These are phyloP conservation scores for Fusarium palustre DNA, from an alignment of 2,329 filamentous ascomycete species.

Conservation along the genomic window DNA sequence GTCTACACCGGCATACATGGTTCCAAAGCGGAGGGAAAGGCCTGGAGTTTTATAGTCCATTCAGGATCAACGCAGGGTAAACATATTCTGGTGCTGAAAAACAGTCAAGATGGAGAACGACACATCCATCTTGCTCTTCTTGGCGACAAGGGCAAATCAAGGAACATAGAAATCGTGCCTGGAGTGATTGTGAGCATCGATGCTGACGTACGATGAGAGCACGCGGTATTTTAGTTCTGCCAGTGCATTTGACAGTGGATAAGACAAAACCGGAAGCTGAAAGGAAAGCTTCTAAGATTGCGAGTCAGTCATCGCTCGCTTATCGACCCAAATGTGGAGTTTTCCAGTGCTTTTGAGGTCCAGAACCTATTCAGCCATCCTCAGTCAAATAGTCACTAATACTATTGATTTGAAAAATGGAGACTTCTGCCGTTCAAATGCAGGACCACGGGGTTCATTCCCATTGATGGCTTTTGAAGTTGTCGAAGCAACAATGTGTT, in stretches of 20 bases:
- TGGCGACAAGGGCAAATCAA: not conserved
- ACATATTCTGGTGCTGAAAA: not conserved
- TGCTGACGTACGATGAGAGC: too few relatives aligned
- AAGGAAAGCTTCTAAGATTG: not conserved
- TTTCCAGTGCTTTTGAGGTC: not conserved
- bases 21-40: accelerated
- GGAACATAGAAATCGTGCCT: conserved; percentile 14
- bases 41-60: conserved; percentile 26
- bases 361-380: not conserved
- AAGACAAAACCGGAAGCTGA: too few relatives aligned
- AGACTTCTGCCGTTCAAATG: not conserved
- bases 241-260: too few relatives aligned
- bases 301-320: not conserved
- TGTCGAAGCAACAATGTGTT: not conserved
- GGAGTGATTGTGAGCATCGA: conserved; percentile 15
- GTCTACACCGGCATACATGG: conserved; percentile 30
- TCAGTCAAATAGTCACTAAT: not conserved
- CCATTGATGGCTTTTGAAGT: too few relatives aligned
- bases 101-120: not conserved
- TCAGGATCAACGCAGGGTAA: conserved; percentile 11
- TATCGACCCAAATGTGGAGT: not conserved
- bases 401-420: not conserved
- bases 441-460: not conserved
- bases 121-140: conserved; percentile 8
- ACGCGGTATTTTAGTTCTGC: too few relatives aligned